Base-by-base conservation (phyloP, 331 rosid genomes). In the Malus hybrid region DNA sequence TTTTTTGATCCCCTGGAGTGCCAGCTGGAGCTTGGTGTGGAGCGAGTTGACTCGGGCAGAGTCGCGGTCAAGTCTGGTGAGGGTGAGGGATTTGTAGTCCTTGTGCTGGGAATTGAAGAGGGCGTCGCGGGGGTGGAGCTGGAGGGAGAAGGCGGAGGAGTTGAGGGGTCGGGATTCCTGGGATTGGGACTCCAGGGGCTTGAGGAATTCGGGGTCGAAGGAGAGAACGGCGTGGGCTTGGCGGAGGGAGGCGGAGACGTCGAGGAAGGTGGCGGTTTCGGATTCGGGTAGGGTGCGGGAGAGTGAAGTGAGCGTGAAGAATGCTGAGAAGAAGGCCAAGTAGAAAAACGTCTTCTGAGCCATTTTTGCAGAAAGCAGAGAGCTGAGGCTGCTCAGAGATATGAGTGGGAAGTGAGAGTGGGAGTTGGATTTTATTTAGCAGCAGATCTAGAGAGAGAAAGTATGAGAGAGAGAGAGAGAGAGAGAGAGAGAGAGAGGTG, bases 31-130 rank as follows among this genome's bases (percentile, higher is more conserved):
- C 70, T 87, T 81, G 19, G 68, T 71, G 60, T 52, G 50, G 74
- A 94, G 85, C 24, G 95, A 86, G 70, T 85, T 61, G 48, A 92
- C 97, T 72, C 96, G 89, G 76, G 88, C 84, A 1, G 91, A 80
- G 83, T 94, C 99, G 20, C 95, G 96, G 48, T 66, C 66, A 77
- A 93, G 92, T 14, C 97, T 85, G 11, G 92, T 28, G 6, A 46
- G 76, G 16, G 88, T 60, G 1, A 93, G 69, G 65, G 65, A 65
- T 44, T 68, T 83, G 83, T 93, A 93, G 80, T 83, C 85, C 15
- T 52, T 29, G 78, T 87, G 90, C 2, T 76, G 69, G 61, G 88
- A 60, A 42, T 32, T 73, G 70, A 44, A 54, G 56, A 94, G 74
- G 6, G 90, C 31, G 1, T 77, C 91, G 31, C 97, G 90, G 19